phyloP scores from a whole-genome alignment of 495 filamentous ascomycete genomes.

The Penicillium pancosmium region DNA sequence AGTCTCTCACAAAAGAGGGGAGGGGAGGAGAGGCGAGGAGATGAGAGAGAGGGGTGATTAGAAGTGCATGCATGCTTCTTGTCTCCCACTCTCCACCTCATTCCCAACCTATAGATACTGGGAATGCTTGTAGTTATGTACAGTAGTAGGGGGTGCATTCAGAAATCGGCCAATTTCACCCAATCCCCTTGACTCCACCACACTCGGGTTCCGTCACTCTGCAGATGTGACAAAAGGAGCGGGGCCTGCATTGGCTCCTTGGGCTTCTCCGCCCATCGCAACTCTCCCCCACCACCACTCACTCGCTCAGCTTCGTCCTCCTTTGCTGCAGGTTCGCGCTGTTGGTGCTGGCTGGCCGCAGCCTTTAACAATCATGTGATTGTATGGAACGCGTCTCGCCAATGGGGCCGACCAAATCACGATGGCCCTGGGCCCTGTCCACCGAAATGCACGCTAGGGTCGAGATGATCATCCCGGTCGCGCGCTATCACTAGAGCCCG shows the following conservation, averaged over 20 bases:
- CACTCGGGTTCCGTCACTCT: constrained; percentile 28
- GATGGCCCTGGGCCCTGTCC: constrained; percentile 19
- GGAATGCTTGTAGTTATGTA: neutral
- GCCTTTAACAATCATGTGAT: constrained; percentile 47
- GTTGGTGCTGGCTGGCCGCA: constrained; percentile 45
- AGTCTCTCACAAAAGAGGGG: neutral
- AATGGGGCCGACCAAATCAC: constrained; percentile 25
- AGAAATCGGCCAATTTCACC: constrained; percentile 27
- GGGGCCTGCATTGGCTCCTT: constrained; percentile 27
- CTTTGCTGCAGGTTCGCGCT: constrained; percentile 41
- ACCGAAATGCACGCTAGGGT: constrained; percentile 27
- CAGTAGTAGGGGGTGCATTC: constrained; percentile 11
- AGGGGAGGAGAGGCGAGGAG: neutral
- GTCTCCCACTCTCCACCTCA: neutral
- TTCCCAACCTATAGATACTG: neutral
- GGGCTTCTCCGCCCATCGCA: neutral
- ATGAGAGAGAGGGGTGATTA: no score
- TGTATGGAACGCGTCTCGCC: constrained; percentile 25
- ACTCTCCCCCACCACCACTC: constrained; percentile 13
- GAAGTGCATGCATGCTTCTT: neutral
- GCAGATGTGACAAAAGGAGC: constrained; percentile 35
- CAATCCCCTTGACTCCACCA: constrained; percentile 24
- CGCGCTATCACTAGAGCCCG: constrained; percentile 28
- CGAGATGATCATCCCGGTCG: constrained; percentile 32
- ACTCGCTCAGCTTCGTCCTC: constrained; percentile 26